These are phyloP conservation scores for Kazachstania taianensis DNA, from an alignment of 805 yeast species.

Conservation along the genomic window DNA sequence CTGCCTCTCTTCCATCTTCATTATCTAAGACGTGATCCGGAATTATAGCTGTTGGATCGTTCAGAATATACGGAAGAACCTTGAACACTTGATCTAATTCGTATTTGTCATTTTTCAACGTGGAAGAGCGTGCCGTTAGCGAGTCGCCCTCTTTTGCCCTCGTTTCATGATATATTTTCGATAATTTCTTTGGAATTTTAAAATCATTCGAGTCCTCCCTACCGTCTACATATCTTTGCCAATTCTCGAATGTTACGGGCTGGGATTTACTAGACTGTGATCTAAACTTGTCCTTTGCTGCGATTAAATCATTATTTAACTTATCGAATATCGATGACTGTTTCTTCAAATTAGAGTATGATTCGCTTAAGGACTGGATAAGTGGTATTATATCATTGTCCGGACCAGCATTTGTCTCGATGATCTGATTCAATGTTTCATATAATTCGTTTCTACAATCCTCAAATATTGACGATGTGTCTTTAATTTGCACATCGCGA, in stretches of 20 bases:
- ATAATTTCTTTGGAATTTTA: constrained; percentile 11
- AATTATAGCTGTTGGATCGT: constrained; percentile 52
- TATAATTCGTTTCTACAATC: constrained; percentile 13
- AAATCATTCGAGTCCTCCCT: background rate
- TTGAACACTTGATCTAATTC: background rate
- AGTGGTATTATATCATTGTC: background rate
- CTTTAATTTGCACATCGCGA: constrained; percentile 11
- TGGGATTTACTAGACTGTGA: constrained; percentile 9
- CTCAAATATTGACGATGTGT: constrained; percentile 7
- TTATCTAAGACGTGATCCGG: constrained; percentile 31
- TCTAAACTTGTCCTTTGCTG: constrained; percentile 11
- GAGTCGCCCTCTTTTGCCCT: background rate
- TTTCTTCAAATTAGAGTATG: background rate
- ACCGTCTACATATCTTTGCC: constrained; percentile 7
- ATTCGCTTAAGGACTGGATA: background rate
- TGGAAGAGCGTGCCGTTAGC: background rate
- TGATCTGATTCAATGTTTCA: constrained; percentile 12
- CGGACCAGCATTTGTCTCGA: constrained; percentile 1
- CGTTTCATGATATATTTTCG: constrained; percentile 5
- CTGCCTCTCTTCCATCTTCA: constrained; percentile 25
- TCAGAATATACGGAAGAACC: constrained; percentile 32
- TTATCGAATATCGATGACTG: background rate
- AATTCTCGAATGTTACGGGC: constrained; percentile 12
- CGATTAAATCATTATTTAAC: constrained; percentile 1
- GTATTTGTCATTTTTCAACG: background rate